These are phyloP conservation scores for Saitozyma podzolica DNA, from an alignment of 768 basidiomycete genomes.

Conservation along the genomic window DNA sequence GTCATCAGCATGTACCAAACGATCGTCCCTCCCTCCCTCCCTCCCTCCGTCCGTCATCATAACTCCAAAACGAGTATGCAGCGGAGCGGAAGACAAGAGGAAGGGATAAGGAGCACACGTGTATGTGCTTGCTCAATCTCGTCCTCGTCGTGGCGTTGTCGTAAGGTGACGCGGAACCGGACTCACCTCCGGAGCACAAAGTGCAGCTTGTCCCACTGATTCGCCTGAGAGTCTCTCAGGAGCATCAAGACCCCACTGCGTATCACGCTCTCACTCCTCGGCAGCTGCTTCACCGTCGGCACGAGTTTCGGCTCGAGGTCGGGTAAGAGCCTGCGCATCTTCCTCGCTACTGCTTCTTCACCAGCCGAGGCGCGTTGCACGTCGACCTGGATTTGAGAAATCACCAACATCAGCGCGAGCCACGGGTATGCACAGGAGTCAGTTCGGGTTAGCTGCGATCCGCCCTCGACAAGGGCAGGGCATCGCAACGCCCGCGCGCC, in stretches of 20 bases:
- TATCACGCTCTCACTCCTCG: slow-evolving; percentile 74
- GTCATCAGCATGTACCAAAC: too few species aligned
- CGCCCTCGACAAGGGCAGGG: too few species aligned
- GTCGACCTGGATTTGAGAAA: slow-evolving; percentile 59
- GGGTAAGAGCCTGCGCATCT: slow-evolving; percentile 26
- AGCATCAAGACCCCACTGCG: slow-evolving; percentile 83
- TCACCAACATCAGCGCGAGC: too few species aligned
- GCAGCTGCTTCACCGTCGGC: slow-evolving; percentile 59
- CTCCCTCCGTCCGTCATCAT: too few species aligned
- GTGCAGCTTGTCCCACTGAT: slow-evolving; percentile 80
- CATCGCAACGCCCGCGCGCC: too few species aligned
- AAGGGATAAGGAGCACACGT: too few species aligned
- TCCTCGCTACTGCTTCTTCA: slow-evolving; percentile 56
- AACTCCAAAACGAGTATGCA: background rate
- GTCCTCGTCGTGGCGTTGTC: too few species aligned
- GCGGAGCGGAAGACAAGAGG: background rate
- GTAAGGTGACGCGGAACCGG: background rate
- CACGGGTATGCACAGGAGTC: background rate
- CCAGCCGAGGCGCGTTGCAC: slow-evolving; percentile 71
- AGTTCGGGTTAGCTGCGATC: background rate
- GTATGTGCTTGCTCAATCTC: too few species aligned
- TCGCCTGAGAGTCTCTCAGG: slow-evolving; percentile 74
- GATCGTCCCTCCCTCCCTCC: too few species aligned
- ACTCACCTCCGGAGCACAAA: slow-evolving; percentile 80
- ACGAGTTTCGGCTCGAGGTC: slow-evolving; percentile 43